These are phyloP conservation scores for Primulina tabacum DNA, from an alignment of 257 asterid species.

Conservation along the genomic window DNA sequence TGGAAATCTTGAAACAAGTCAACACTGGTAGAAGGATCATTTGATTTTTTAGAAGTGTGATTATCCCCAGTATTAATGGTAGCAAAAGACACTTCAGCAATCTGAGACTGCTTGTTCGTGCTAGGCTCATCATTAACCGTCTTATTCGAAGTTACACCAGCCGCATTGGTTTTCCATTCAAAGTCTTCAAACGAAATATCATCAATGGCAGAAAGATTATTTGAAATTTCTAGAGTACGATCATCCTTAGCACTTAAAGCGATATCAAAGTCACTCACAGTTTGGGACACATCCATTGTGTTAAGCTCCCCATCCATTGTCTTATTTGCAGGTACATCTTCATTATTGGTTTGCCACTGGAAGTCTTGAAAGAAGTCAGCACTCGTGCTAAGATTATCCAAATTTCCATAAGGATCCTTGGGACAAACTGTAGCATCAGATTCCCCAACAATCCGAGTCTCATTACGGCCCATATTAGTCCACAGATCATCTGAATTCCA, in stretches of 20 bases:
- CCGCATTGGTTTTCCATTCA: conserved; percentile 34
- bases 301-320: conserved; percentile 26
- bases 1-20: conserved; percentile 57
- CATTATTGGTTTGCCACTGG: conserved; percentile 35
- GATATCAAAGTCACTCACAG: conserved; percentile 23
- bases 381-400: conserved; percentile 32
- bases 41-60: conserved; percentile 23
- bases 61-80: conserved; percentile 20
- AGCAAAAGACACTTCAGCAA: conserved; percentile 24
- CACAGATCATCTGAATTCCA: conserved; percentile 53
- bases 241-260: conserved; percentile 23
- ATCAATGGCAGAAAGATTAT: conserved; percentile 35
- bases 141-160: conserved; percentile 29
- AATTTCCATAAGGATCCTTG: conserved; percentile 24
- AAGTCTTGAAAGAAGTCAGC: conserved; percentile 57
- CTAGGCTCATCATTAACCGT: conserved; percentile 28
- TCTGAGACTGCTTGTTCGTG: conserved; percentile 18
- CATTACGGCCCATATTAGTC: conserved; percentile 40
- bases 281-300: conserved; percentile 32
- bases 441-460: conserved; percentile 30
- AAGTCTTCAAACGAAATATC: conserved; percentile 53
- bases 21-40: conserved; percentile 32
- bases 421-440: conserved; percentile 35
- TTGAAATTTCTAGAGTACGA: conserved; percentile 26
- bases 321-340: conserved; percentile 30